Evolutionary conservation across 768 basidiomycete genomes (phyloP), one percentile per base, ranked within the genome.

Genomic region (Mycena galericulata): DNA sequence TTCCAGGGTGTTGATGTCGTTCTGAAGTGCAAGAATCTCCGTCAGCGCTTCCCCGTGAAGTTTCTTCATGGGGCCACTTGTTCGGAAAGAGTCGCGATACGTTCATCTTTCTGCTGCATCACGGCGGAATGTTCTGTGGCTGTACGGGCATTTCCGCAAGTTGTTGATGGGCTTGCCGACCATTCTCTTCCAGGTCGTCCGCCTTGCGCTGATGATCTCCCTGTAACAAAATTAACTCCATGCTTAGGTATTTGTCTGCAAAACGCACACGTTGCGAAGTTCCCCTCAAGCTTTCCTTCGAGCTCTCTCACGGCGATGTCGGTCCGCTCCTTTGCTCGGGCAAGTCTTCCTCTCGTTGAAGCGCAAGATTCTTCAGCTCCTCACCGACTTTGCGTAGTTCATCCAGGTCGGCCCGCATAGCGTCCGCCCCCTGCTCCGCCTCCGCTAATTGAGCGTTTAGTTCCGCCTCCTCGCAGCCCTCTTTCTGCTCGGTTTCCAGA

Each of bases 341-440:
- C 60, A 95, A 79, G 70, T 96, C 94, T 74, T 97, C 93, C 67
- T 95, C 93, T n/a, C 91, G 90, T 70, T 93, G 89, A 29, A 84
- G 73, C 4, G 92, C 86, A 54, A 92, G 80, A 65, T 86, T 89
- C 76, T 89, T 87, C 34, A 95, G 83, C 58, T 95, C 93, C 56
- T 92, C 91, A 11, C 88, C 83, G 49, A 88, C 79, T 73, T 88
- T 90, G 69, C 86, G 86, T 11, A 95, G 79, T 38, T 89, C 87
- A 26, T 90, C 88, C 62, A 89, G 83, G 65, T 90, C 88, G 11
- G 73, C 81, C 38, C 87, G 86, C 34, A 94, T 79, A 8, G 80
- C 81, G 17, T 90, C 87, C 59, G 92, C 85, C 51, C 89, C 88
- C 29, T 85, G 82, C 34, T 91, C 87, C 26, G 90, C 85, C 59